Conservation (phyloP, 1,139 yeast species). For the Candida smagusa region DNA sequence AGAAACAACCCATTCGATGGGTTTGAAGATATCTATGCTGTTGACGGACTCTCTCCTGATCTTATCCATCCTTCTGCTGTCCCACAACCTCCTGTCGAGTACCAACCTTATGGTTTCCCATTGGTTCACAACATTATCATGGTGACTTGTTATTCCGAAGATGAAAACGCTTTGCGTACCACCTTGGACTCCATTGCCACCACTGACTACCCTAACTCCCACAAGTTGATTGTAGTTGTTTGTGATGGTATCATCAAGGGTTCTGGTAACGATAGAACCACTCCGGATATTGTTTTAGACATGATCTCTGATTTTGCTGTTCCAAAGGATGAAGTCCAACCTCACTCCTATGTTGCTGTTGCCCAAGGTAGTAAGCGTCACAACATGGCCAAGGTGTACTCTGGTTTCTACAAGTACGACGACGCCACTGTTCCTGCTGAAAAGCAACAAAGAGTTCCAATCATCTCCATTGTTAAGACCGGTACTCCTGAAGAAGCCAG, state of each 20-base stretch:
- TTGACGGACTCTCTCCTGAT: slow-evolving; percentile 61
- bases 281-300: slow-evolving; percentile 83
- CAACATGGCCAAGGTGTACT: slow-evolving; percentile 93
- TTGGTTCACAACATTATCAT: slow-evolving; percentile 78
- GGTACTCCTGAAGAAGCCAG: slow-evolving; percentile 84
- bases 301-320: slow-evolving; percentile 84
- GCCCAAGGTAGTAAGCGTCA: slow-evolving; percentile 92
- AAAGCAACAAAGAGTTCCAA: slow-evolving; percentile 87
- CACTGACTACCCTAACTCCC: slow-evolving; percentile 92
- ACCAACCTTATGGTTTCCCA: slow-evolving; percentile 86
- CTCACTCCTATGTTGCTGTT: slow-evolving; percentile 89
- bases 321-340: slow-evolving; percentile 69
- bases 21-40: slow-evolving; percentile 29
- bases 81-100: slow-evolving; percentile 86
- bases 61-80: slow-evolving; percentile 70
- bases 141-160: slow-evolving; percentile 95
- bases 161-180: slow-evolving; percentile 77
- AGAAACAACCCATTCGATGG: slow-evolving; percentile 39
- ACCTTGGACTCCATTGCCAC: slow-evolving; percentile 90
- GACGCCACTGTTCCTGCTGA: slow-evolving; percentile 70
- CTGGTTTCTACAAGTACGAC: slow-evolving; percentile 86
- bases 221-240: slow-evolving; percentile 75
- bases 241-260: slow-evolving; percentile 97
- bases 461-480: slow-evolving; percentile 80
- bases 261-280: slow-evolving; percentile 78